Base-by-base conservation (phyloP, 2,329 filamentous ascomycete genomes). In the Dichotomopilus funicola region DNA sequence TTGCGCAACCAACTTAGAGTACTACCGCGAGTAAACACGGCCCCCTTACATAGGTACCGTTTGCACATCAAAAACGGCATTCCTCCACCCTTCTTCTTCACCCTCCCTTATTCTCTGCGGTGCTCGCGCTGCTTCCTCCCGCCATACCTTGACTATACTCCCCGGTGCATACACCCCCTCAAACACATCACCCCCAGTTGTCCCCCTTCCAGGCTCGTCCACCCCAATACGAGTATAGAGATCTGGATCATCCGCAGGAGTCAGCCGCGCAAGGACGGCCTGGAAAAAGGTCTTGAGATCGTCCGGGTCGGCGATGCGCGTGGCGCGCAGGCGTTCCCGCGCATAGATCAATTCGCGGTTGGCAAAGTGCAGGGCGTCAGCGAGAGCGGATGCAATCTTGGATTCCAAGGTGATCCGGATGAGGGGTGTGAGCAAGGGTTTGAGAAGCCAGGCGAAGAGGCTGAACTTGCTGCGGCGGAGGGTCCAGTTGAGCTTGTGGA, bases 341-440 rank as follows among this genome's bases (percentile, higher is more conserved):
- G 91, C 91, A 68, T 87, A 96, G 1, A 96, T 72, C 6, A 97
- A 74, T 68, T 97, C 92, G 19, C 90, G 82, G 70, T 97, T 96
- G 12, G 88, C 80, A 1, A 82, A 77, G 62, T 86, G 85, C 38
- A 95, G 78, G 10, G 80, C 78, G 41, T 88, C 82, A 1, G 81
- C 80, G 44, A 96, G 87, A 31, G 83, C 82, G 12, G 80, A 75
- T 0, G 88, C 86, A 10, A 96, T 79, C 67, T 92, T 86, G 61
- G 80, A 80, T 71, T 97, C 91, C 57, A 96, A 78, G 1, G 87
- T 82, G 59, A 87, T 87, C 48, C 88, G 85, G 36, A 97, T 73
- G 59, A 96, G 77, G 1, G 91, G 91, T 35, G 89, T 85, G 3
- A 96, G 75, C 11, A 96, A 72, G 0, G 91, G 92, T 70, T 91